Evolutionary conservation across 495 filamentous ascomycete species (phyloP).

Genomic region (Apiosordaria backusii): DNA sequence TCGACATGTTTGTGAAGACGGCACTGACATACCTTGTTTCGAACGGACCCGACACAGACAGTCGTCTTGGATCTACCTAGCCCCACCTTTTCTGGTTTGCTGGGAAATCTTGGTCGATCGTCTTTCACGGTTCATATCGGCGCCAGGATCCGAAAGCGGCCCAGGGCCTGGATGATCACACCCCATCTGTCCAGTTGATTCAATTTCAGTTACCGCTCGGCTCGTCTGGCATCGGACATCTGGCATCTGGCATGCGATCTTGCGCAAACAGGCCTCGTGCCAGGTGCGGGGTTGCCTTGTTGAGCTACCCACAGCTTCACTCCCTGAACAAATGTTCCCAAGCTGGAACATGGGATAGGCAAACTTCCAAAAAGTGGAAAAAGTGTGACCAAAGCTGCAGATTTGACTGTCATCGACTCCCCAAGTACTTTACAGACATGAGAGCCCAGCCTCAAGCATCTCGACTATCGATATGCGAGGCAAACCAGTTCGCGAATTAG

Average conservation of each 20-base stretch:
- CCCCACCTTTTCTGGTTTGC: neutral
- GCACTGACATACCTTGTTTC: neutral
- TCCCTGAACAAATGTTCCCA: neutral
- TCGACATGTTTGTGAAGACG: neutral
- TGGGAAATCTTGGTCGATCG: no score
- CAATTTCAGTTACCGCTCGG: neutral
- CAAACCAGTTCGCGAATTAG: neutral
- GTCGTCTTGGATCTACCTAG: neutral
- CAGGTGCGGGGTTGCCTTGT: slow-evolving; percentile 2
- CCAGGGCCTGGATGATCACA: neutral
- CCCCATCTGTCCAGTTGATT: neutral
- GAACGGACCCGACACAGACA: neutral
- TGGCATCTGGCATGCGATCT: slow-evolving; percentile 5
- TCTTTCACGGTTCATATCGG: neutral
- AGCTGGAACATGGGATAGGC: no score
- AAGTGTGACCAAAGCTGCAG: neutral
- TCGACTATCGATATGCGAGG: neutral
- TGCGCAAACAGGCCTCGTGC: neutral
- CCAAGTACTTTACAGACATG: neutral
- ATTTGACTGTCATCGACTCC: neutral
- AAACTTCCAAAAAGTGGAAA: neutral
- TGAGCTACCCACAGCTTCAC: neutral
- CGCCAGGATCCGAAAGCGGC: neutral
- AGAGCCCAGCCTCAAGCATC: neutral
- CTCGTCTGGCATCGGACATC: slow-evolving; percentile 1